Conservation (phyloP, 2,329 filamentous ascomycete genomes). For the Ophiostoma himal-ulmi region DNA sequence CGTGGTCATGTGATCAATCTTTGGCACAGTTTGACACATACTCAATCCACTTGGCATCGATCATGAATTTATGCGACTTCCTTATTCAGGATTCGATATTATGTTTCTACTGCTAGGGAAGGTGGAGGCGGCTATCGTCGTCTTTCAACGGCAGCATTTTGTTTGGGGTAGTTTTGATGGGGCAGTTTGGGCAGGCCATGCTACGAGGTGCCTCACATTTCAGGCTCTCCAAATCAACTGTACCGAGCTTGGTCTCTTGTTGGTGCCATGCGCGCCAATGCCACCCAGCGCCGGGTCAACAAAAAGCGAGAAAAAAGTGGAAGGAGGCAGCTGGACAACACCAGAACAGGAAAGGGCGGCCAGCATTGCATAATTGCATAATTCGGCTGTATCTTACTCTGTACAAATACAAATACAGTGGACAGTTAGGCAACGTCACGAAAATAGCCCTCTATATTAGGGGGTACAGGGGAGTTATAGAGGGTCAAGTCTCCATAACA, state of each 20-base stretch:
- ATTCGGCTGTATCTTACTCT: not conserved
- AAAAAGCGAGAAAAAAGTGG: slow-evolving; percentile 19
- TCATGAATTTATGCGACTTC: not conserved
- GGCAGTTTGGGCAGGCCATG: not conserved
- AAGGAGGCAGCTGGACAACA: slow-evolving; percentile 1
- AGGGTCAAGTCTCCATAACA: slow-evolving; percentile 5
- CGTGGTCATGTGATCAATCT: slow-evolving; percentile 1
- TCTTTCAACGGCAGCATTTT: slow-evolving; percentile 4
- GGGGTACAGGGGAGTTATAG: not conserved
- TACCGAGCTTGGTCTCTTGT: not conserved
- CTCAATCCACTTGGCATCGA: not conserved
- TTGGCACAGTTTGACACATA: not conserved
- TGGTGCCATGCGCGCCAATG: not conserved
- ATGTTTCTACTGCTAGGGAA: not conserved
- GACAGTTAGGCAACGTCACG: not conserved
- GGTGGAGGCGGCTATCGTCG: not conserved
- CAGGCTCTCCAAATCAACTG: slow-evolving; percentile 12
- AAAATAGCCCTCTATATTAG: slow-evolving; percentile 18
- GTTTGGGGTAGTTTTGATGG: not conserved
- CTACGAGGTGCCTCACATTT: slow-evolving; percentile 16
- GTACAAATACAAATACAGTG: not conserved
- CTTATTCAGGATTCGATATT: not conserved
- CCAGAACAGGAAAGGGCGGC: slow-evolving; percentile 1
- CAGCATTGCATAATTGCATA: not conserved
- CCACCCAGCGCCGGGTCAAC: slow-evolving; percentile 20